Evolutionary conservation across 176 grass and related monocot genomes (phyloP).

Genomic region (Avena eriantha): DNA sequence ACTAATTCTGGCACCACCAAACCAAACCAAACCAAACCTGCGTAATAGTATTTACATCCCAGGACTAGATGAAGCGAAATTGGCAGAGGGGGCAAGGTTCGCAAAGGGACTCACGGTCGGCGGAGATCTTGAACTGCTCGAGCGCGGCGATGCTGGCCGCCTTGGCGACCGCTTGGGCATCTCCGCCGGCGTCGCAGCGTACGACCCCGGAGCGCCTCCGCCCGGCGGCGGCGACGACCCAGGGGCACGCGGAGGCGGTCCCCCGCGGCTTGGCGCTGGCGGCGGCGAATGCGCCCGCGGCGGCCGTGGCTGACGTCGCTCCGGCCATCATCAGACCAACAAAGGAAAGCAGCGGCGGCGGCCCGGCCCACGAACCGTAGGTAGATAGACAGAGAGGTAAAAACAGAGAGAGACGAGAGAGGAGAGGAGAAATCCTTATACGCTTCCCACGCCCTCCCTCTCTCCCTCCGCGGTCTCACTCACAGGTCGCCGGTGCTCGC

Average conservation of each 20-base stretch:
- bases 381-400: background rate
- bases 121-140: slow-evolving; percentile 99
- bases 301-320: slow-evolving; percentile 57
- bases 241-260: slow-evolving; percentile 12
- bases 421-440: slow-evolving; percentile 24
- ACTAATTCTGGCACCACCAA: slow-evolving; percentile 5
- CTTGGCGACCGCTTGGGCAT: slow-evolving; percentile 56
- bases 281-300: slow-evolving; percentile 54
- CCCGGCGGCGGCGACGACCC: slow-evolving; percentile 46
- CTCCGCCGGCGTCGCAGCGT: slow-evolving; percentile 69
- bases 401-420: background rate
- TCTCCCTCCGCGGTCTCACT: background rate
- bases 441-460: slow-evolving; percentile 25
- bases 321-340: slow-evolving; percentile 58
- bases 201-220: slow-evolving; percentile 49
- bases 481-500: background rate
- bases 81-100: background rate
- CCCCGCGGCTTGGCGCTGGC: slow-evolving; percentile 42
- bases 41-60: slow-evolving; percentile 5
- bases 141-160: slow-evolving; percentile 67
- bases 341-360: background rate
- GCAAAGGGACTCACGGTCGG: slow-evolving; percentile 71
- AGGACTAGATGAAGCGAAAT: slow-evolving; percentile 5
- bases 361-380: slow-evolving; percentile 29
- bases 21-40: background rate